phyloP scores from a whole-genome alignment of 306 rosid species.

The Malus asiatica region DNA sequence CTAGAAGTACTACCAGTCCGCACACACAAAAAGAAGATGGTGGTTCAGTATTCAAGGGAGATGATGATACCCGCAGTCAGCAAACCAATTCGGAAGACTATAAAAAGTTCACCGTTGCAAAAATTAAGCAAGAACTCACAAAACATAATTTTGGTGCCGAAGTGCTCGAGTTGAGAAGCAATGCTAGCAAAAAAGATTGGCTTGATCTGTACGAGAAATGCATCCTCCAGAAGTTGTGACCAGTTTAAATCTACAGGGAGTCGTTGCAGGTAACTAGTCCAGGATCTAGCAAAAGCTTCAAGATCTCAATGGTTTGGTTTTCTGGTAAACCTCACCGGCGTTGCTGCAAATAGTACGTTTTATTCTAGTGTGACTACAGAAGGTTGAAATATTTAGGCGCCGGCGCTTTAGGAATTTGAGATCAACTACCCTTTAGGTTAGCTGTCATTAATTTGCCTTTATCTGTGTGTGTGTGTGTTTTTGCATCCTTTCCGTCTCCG shows the following conservation, averaged over 20 bases:
- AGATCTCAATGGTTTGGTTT: conserved; percentile 2
- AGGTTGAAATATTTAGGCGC: neutral
- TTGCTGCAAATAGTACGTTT: neutral
- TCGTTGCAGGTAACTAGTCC: conserved; percentile 6
- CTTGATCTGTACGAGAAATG: conserved; percentile 74
- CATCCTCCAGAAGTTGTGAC: conserved; percentile 55
- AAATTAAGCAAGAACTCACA: conserved; percentile 90
- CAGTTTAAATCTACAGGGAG: conserved; percentile 7
- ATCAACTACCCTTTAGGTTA: conserved; percentile 11
- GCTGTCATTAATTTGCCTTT: neutral
- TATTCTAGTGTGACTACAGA: neutral
- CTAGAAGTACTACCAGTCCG: conserved; percentile 60
- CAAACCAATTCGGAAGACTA: conserved; percentile 60
- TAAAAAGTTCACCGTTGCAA: conserved; percentile 68
- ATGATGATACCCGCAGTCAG: conserved; percentile 67
- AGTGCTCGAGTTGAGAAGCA: conserved; percentile 60
- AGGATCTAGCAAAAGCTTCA: conserved; percentile 8
- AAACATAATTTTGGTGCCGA: conserved; percentile 77
- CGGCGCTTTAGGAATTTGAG: neutral
- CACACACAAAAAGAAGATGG: conserved; percentile 71
- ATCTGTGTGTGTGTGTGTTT: neutral
- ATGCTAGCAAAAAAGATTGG: conserved; percentile 69
- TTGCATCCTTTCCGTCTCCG: neutral
- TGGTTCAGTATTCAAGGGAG: conserved; percentile 67
- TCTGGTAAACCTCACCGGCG: neutral